Conservation (phyloP, 345 rosid genomes). For the Linum usitatissimum region DNA sequence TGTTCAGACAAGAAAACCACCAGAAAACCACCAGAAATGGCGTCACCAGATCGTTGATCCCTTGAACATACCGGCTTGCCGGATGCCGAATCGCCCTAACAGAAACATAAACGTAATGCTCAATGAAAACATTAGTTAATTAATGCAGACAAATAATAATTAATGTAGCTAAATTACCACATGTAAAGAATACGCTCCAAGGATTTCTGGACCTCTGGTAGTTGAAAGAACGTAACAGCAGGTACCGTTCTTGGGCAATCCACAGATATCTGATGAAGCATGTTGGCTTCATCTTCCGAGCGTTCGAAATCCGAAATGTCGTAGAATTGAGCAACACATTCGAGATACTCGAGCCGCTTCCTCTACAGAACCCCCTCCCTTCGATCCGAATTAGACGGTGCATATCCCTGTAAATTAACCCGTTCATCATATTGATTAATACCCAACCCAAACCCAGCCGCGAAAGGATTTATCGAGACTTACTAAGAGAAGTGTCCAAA, state of each 20-base stretch:
- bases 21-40: conserved; percentile 87
- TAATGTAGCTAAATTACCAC: conserved; percentile 41
- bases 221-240: conserved; percentile 88
- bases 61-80: conserved; percentile 97
- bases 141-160: too few species aligned
- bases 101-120: too few species aligned
- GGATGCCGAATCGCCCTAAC: conserved; percentile 99
- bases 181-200: conserved; percentile 93
- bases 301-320: conserved; percentile 92
- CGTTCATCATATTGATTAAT: not conserved
- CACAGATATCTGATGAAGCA: conserved; percentile 96
- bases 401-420: conserved; percentile 74
- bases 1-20: conserved; percentile 89
- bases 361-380: conserved; percentile 84
- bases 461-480: conserved; percentile 6
- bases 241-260: conserved; percentile 99
- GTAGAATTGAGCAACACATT: conserved; percentile 86
- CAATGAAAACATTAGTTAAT: too few species aligned
- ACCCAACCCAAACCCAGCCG: too few species aligned
- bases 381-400: conserved; percentile 99
- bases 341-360: conserved; percentile 88
- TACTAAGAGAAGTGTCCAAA: conserved; percentile 97
- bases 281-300: conserved; percentile 87
- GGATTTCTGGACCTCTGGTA: conserved; percentile 87
- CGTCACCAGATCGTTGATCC: conserved; percentile 95